Percentiles rank a stretch among this genome's conserved stretches.
Evolutionary conservation across 306 rosid genomes (phyloP).

Genomic region (Hippophae tibetana): DNA sequence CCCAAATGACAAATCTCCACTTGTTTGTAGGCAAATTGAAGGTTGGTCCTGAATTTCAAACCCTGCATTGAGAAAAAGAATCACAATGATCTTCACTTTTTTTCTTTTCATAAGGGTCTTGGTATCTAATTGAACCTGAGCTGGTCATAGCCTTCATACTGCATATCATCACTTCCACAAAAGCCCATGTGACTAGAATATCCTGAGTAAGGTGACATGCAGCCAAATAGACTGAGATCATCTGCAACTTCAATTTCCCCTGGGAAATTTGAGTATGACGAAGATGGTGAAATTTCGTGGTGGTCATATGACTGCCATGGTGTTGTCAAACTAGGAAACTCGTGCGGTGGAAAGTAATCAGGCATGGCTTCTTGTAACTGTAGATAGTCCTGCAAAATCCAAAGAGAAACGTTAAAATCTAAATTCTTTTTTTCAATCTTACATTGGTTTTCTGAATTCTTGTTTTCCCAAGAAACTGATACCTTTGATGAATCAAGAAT

Average conservation of each 20-base stretch:
- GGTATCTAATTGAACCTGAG: slow-evolving; percentile 27
- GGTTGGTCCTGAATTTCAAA: slow-evolving; percentile 19
- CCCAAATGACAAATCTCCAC: slow-evolving; percentile 24
- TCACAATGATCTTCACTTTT: slow-evolving; percentile 16
- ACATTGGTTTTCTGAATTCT: neutral
- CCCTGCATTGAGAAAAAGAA: slow-evolving; percentile 22
- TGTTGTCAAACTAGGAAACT: slow-evolving; percentile 27
- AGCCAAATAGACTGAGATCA: slow-evolving; percentile 29
- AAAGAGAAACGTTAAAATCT: slow-evolving; percentile 10
- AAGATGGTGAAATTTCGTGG: slow-evolving; percentile 49
- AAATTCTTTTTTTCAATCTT: neutral
- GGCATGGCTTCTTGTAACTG: slow-evolving; percentile 39
- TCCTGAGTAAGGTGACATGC: slow-evolving; percentile 44
- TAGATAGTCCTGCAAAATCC: slow-evolving; percentile 51
- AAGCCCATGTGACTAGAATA: slow-evolving; percentile 41
- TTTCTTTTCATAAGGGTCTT: slow-evolving; percentile 34
- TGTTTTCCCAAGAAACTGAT: neutral
- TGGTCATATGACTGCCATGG: slow-evolving; percentile 49
- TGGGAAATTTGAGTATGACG: slow-evolving; percentile 67
- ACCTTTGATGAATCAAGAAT: slow-evolving; percentile 92
- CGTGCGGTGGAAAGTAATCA: slow-evolving; percentile 34
- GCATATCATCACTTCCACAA: slow-evolving; percentile 37
- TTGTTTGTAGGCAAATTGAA: slow-evolving; percentile 25
- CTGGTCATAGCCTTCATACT: slow-evolving; percentile 44
- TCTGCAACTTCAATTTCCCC: slow-evolving; percentile 39